Evolutionary conservation across 176 grass and related monocot species (phyloP).

Genomic region (Raddia guianensis): DNA sequence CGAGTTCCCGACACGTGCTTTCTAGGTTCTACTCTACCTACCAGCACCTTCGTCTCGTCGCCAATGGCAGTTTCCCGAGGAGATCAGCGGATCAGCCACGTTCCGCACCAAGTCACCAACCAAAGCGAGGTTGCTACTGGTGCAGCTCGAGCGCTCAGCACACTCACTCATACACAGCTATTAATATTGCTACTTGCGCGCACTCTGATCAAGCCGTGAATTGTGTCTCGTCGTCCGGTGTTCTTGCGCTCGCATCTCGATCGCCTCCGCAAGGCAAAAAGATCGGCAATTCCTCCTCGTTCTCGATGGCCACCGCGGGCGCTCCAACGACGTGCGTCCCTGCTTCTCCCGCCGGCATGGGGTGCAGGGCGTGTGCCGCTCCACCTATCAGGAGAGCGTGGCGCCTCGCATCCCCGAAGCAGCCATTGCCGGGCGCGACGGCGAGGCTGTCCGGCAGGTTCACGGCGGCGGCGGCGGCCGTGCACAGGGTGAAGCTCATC

Average conservation of each 20-base stretch:
- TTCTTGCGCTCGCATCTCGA: not conserved
- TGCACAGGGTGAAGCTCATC: conserved; percentile 76
- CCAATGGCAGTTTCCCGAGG: conserved; percentile 38
- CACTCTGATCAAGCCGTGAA: not conserved
- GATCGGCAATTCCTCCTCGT: not conserved
- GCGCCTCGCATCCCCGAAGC: not conserved
- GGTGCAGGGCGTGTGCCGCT: not conserved
- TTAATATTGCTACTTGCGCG: not conserved
- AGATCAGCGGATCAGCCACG: not conserved
- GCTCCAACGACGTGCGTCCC: not conserved
- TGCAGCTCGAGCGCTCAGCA: not conserved
- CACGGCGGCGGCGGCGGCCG: conserved; percentile 40
- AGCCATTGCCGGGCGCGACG: not conserved
- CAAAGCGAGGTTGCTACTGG: not conserved
- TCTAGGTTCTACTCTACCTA: not conserved
- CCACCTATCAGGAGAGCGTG: conserved; percentile 6
- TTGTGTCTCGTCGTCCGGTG: not conserved
- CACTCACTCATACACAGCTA: not conserved
- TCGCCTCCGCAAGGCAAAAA: not conserved
- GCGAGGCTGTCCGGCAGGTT: conserved; percentile 13
- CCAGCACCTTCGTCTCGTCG: conserved; percentile 28
- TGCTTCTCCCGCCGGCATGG: not conserved
- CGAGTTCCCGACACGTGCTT: conserved; percentile 1
- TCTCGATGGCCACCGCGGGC: conserved; percentile 19
- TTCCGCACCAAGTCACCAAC: not conserved